Evolutionary conservation across 768 basidiomycete species (phyloP), one percentile per base, ranked within the genome.

Genomic region (Clitopilus passeckerianus): DNA sequence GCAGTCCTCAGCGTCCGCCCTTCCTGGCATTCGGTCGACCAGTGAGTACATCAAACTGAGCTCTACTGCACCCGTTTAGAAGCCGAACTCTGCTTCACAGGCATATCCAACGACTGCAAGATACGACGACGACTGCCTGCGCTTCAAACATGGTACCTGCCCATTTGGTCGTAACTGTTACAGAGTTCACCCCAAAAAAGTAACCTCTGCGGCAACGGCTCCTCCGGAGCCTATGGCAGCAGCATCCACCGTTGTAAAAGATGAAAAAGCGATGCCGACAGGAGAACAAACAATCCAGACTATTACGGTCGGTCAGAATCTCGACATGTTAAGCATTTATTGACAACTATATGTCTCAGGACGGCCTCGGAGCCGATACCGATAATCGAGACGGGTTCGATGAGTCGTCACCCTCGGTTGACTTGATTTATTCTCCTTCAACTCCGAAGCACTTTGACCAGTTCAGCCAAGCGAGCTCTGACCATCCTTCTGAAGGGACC

Each of bases 31-130:
- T 50, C 18, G 46, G 46, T 10, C 46, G 46, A 50, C 18, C 20
- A n/a, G 46, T 50, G 46, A 2, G 16, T 50, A 50, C 46, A 50
- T 18, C 46, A 18, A 5, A 20, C 10, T 22, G 9, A 20, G n/a
- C 10, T 50, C 6, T 20, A n/a, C 20, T n/a, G 27, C 7, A 30
- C 27, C 27, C 27, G 27, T 4, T 12, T 22, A 3, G 46, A 50
- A 50, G 5, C 46, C 12, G 5, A 20, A 22, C 12, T 50, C 20
- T 22, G n/a, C 35, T 24, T 9, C 34, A 3, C 44, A 78, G 74
- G 70, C 73, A 7, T 63, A 63, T 44, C 69, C 61, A 6, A 77
- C 75, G 0, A 59, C 53, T 0, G 75, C 72, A 1, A 6, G 18
- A 0, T 54, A 52, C 14, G 62, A 66, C 41, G 63, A 64, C 57